These are phyloP conservation scores for Adansonia digitata DNA, from an alignment of 345 rosid genomes.

Conservation along the genomic window DNA sequence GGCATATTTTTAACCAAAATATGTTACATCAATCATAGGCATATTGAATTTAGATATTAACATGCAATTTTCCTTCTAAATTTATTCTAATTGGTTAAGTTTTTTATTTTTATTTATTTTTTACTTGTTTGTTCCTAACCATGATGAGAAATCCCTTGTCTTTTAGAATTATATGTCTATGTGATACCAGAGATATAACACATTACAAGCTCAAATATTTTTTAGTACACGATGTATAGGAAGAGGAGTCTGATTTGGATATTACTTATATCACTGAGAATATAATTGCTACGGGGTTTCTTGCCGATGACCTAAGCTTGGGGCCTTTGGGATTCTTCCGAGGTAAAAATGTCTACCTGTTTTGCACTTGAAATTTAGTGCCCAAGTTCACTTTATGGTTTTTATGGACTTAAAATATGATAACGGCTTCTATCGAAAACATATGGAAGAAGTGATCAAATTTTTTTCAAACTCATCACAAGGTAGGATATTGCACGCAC, in stretches of 20 bases:
- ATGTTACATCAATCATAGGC: not conserved
- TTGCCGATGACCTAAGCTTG: constrained; percentile 89
- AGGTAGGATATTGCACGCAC: constrained; percentile 39
- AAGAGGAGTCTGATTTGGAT: constrained; percentile 73
- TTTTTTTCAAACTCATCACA: constrained; percentile 92
- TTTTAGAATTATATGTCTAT: not conserved
- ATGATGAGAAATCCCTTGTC: not conserved
- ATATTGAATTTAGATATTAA: constrained; percentile 27
- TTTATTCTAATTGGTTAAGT: not conserved
- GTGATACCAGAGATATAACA: not conserved
- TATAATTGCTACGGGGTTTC: too few species aligned
- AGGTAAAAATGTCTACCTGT: constrained; percentile 37
- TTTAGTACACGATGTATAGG: constrained; percentile 38
- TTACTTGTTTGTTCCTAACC: not conserved
- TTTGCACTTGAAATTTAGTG: constrained; percentile 8
- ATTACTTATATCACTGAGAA: too few species aligned
- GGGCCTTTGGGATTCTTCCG: constrained; percentile 81
- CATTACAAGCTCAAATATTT: not conserved
- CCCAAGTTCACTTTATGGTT: constrained; percentile 8
- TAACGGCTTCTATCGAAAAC: constrained; percentile 83
- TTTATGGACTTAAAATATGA: constrained; percentile 12
- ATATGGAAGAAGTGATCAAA: constrained; percentile 92
- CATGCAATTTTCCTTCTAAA: not conserved
- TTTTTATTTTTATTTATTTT: not conserved
- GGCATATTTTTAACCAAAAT: not conserved